Conservation (phyloP, 257 asterid genomes). For the Penstemon barbatus region DNA sequence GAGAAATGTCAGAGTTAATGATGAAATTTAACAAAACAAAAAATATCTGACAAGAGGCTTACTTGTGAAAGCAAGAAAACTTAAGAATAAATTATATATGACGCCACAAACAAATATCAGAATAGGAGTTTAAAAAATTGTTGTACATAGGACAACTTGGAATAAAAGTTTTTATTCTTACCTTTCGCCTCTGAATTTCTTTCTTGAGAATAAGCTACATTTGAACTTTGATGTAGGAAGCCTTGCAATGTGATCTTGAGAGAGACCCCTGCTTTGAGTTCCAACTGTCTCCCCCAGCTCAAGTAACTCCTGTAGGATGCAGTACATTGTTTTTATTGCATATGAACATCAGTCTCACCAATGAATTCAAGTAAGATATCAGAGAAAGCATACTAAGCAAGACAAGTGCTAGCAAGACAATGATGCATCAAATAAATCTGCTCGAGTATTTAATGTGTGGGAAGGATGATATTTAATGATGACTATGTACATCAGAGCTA, state of each 20-base stretch:
- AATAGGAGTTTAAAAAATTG: neutral
- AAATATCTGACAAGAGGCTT: neutral
- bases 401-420: neutral
- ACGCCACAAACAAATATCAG: neutral
- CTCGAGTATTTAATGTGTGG: no score
- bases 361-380: neutral
- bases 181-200: conserved; percentile 70
- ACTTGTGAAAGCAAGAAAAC: neutral
- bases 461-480: neutral
- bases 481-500: neutral
- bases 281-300: conserved; percentile 93
- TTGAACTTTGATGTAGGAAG: conserved; percentile 86
- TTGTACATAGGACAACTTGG: neutral
- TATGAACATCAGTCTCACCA: conserved; percentile 3
- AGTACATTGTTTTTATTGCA: conserved; percentile 14
- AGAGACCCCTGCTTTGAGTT: conserved; percentile 82
- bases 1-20: conserved; percentile 3
- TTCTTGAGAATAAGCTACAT: conserved; percentile 72
- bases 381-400: neutral
- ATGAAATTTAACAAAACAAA: conserved; percentile 7
- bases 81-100: neutral
- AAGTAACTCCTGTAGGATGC: conserved; percentile 65
- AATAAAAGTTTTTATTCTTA: conserved; percentile 25
- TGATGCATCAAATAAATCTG: neutral
- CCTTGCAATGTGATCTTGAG: conserved; percentile 67